Conservation (phyloP, 345 rosid species). For the Brassica incana region DNA sequence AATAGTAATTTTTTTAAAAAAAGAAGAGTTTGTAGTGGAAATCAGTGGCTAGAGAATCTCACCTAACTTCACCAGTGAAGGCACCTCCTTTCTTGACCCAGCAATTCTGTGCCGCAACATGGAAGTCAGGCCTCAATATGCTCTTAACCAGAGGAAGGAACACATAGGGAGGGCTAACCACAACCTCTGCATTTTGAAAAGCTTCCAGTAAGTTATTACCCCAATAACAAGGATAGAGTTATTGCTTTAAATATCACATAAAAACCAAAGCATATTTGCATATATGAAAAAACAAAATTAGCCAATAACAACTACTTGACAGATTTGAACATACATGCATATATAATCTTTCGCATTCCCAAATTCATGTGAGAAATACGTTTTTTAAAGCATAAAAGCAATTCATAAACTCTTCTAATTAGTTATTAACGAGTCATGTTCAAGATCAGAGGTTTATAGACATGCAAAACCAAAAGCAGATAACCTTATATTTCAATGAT, state of each 20-base stretch:
- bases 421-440: background rate
- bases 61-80: conserved; percentile 95
- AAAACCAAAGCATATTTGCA: background rate
- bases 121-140: conserved; percentile 63
- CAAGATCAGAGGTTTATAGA: background rate
- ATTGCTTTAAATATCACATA: background rate
- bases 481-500: background rate
- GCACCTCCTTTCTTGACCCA: conserved; percentile 98
- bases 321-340: background rate
- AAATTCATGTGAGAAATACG: background rate
- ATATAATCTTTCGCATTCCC: background rate
- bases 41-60: background rate
- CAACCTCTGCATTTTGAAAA: conserved; percentile 59
- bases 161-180: conserved; percentile 84
- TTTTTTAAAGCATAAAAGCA: background rate
- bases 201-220: background rate
- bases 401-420: background rate
- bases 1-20: background rate
- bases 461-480: background rate
- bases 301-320: background rate
- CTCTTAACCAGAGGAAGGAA: conserved; percentile 74
- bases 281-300: background rate
- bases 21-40: background rate
- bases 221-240: background rate
- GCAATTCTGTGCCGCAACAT: conserved; percentile 91